Evolutionary conservation across 305 asterid genomes (phyloP).

Genomic region (Fraxinus latifolia): DNA sequence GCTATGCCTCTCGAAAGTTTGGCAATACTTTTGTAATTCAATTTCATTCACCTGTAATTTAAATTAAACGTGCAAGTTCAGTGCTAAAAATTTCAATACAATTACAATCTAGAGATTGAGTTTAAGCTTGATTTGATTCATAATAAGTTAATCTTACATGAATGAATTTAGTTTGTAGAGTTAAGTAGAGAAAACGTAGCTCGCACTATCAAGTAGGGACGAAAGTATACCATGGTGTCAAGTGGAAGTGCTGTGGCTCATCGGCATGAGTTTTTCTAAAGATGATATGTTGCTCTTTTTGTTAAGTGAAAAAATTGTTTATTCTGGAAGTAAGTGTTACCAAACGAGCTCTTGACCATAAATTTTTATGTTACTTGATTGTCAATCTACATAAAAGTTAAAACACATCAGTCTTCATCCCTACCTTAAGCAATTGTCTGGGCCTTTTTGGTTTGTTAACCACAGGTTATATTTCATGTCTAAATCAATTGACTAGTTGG

Average conservation of each 20-base stretch:
- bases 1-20: neutral
- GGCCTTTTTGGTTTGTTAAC: neutral
- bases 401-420: neutral
- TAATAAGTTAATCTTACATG: neutral
- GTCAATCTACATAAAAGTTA: neutral
- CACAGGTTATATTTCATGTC: neutral
- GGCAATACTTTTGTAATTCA: neutral
- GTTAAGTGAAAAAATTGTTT: neutral
- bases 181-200: neutral
- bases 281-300: neutral
- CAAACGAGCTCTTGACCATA: neutral
- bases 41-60: neutral
- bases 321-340: neutral
- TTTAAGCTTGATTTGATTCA: neutral
- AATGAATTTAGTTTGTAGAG: neutral
- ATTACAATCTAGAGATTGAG: neutral
- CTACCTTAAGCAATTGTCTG: neutral
- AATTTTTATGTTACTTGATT: neutral
- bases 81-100: neutral
- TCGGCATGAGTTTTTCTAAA: neutral
- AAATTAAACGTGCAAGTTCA: neutral
- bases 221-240: neutral
- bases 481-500: slow-evolving; percentile 1
- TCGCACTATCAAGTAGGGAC: neutral
- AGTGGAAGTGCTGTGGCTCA: neutral